phyloP scores from a whole-genome alignment of 176 grass and related monocot species.

The Oryza glaberrima region DNA sequence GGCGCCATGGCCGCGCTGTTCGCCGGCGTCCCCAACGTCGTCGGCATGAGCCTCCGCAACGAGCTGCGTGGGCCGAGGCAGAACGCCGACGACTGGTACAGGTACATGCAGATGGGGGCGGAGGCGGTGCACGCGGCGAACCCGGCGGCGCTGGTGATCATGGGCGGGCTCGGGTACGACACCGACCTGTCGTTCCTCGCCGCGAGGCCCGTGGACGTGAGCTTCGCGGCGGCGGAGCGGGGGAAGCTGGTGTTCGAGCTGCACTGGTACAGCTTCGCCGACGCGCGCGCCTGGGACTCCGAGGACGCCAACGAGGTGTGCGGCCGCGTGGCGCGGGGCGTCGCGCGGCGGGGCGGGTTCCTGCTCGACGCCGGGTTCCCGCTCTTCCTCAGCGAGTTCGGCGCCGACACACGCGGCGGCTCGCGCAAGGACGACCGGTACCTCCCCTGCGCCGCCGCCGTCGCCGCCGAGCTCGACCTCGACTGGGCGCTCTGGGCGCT shows the following conservation, averaged over 20 bases:
- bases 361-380: conserved; percentile 52
- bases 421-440: conserved; percentile 55
- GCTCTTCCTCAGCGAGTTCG: conserved; percentile 79
- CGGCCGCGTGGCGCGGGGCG: conserved; percentile 34
- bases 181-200: conserved; percentile 64
- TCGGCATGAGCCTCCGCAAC: conserved; percentile 45
- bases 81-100: conserved; percentile 71
- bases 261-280: conserved; percentile 80
- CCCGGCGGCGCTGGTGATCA: conserved; percentile 53
- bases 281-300: conserved; percentile 45
- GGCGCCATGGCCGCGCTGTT: conserved; percentile 63
- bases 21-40: conserved; percentile 55
- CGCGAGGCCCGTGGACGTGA: conserved; percentile 36
- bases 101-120: conserved; percentile 71
- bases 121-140: conserved; percentile 73
- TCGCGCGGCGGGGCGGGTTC: conserved; percentile 51
- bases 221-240: conserved; percentile 20
- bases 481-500: conserved; percentile 78
- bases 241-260: conserved; percentile 65
- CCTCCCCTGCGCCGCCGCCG: conserved; percentile 45
- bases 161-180: conserved; percentile 68
- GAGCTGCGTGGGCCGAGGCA: conserved; percentile 78
- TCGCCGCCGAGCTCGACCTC: conserved; percentile 59
- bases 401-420: conserved; percentile 51
- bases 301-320: conserved; percentile 66